Evolutionary conservation across 2,329 filamentous ascomycete genomes (phyloP).

Genomic region (Penicillium sp.): DNA sequence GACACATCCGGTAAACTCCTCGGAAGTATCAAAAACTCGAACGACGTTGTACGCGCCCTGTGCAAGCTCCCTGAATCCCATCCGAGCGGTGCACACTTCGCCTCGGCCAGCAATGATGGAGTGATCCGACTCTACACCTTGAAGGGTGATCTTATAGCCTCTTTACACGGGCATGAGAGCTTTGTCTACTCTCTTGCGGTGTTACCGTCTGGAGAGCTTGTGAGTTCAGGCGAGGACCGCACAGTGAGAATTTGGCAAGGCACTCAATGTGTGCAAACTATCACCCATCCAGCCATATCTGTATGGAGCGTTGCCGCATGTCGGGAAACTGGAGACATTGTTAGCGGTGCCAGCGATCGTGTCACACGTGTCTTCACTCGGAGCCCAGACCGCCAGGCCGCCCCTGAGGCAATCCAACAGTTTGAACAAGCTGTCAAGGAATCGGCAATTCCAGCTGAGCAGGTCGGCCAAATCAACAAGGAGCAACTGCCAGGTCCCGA

Average conservation of each 20-base stretch:
- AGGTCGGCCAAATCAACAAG: constrained; percentile 78
- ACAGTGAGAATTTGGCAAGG: constrained; percentile 85
- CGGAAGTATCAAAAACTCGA: constrained; percentile 61
- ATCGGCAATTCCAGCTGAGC: constrained; percentile 82
- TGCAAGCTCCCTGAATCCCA: constrained; percentile 71
- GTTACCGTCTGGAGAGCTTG: constrained; percentile 76
- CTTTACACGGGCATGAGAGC: constrained; percentile 82
- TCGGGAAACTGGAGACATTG: constrained; percentile 77
- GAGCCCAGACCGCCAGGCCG: constrained; percentile 62
- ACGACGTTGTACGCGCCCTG: constrained; percentile 82
- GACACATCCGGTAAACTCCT: constrained; percentile 59
- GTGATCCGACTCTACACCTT: constrained; percentile 82
- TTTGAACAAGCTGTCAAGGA: constrained; percentile 79
- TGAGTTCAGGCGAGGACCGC: constrained; percentile 90
- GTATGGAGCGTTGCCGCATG: constrained; percentile 91
- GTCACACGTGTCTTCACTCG: constrained; percentile 79
- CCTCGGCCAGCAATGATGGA: constrained; percentile 89
- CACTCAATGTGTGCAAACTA: constrained; percentile 80
- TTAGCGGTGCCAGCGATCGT: constrained; percentile 86
- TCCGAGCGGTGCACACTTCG: constrained; percentile 81
- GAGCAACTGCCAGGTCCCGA: constrained; percentile 85
- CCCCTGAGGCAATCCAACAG: constrained; percentile 58
- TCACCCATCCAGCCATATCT: constrained; percentile 93
- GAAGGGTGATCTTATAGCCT: constrained; percentile 66
- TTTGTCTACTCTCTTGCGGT: constrained; percentile 84